Percentiles rank a stretch among this genome's conserved stretches.
phyloP scores from a whole-genome alignment of 1,139 yeast species.

The Kurtzmaniella quercitrusa region DNA sequence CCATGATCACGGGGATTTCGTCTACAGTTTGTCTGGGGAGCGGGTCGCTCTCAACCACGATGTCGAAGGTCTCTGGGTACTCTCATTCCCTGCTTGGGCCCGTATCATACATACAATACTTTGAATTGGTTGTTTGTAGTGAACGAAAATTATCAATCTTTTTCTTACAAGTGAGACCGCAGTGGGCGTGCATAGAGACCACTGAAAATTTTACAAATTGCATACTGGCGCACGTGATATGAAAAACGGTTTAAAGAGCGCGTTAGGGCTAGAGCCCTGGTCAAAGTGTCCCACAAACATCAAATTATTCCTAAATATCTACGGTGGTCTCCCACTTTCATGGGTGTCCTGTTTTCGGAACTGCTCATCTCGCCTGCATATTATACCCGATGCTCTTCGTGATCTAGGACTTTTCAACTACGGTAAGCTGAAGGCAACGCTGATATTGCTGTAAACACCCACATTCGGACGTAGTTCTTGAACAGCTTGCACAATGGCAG shows the following conservation, averaged over 20 bases:
- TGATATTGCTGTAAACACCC: too few relatives aligned
- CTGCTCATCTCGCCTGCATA: not conserved
- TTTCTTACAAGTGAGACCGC: slow-evolving; percentile 1
- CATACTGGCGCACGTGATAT: not conserved
- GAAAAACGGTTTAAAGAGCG: not conserved
- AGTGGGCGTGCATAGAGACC: slow-evolving; percentile 1
- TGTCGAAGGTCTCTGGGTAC: not conserved
- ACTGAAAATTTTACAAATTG: not conserved
- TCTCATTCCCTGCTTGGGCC: not conserved
- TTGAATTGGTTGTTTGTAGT: slow-evolving; percentile 2
- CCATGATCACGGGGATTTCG: not conserved
- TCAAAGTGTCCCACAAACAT: not conserved
- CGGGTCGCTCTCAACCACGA: not conserved
- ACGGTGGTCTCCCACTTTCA: too few relatives aligned
- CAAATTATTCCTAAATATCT: too few relatives aligned
- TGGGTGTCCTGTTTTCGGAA: too few relatives aligned
- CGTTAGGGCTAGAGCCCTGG: not conserved
- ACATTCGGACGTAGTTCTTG: not conserved
- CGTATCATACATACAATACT: slow-evolving; percentile 4
- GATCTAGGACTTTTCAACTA: not conserved
- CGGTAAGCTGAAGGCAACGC: not conserved
- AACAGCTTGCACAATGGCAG: slow-evolving; percentile 42
- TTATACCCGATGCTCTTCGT: not conserved
- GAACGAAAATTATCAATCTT: slow-evolving; percentile 2
- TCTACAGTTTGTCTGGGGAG: not conserved